Percentiles rank a stretch among this genome's conserved stretches.
These are phyloP conservation scores for Oldenlandia corymbosa DNA, from an alignment of 257 asterid genomes.

Conservation along the genomic window DNA sequence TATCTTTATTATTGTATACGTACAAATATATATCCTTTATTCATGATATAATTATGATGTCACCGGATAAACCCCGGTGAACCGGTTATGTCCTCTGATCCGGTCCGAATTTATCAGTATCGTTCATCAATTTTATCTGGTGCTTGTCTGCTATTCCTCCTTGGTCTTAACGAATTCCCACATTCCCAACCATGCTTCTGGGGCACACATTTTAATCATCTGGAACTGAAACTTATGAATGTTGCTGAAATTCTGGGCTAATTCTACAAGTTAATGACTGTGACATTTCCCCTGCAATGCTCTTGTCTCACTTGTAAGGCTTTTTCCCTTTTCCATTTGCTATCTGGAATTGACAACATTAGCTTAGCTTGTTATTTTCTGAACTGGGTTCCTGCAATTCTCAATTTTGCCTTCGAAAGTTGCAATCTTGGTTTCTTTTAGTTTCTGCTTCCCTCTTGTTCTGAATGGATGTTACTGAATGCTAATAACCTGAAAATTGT, in stretches of 20 bases:
- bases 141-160: too few relatives aligned
- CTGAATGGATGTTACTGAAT: not conserved
- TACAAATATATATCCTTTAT: too few relatives aligned
- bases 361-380: too few relatives aligned
- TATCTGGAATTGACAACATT: not conserved
- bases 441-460: not conserved
- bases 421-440: slow-evolving; percentile 3
- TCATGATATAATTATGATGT: too few relatives aligned
- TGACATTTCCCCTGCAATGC: slow-evolving; percentile 26
- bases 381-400: slow-evolving; percentile 7
- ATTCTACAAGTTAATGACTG: too few relatives aligned
- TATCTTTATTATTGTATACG: too few relatives aligned
- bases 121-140: too few relatives aligned
- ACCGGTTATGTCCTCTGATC: too few relatives aligned
- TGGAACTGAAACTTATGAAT: not conserved
- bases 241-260: not conserved
- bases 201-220: not conserved
- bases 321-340: not conserved
- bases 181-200: not conserved
- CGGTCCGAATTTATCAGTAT: too few relatives aligned
- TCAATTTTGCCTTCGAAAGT: not conserved
- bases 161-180: too few relatives aligned
- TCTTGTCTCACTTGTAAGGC: slow-evolving; percentile 45
- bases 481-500: not conserved
- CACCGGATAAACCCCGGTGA: too few relatives aligned